A percentile compares a stretch with the other conserved stretches of the same genome.
phyloP scores from a whole-genome alignment of 2,329 filamentous ascomycete genomes.

The Cercospora sp. region DNA sequence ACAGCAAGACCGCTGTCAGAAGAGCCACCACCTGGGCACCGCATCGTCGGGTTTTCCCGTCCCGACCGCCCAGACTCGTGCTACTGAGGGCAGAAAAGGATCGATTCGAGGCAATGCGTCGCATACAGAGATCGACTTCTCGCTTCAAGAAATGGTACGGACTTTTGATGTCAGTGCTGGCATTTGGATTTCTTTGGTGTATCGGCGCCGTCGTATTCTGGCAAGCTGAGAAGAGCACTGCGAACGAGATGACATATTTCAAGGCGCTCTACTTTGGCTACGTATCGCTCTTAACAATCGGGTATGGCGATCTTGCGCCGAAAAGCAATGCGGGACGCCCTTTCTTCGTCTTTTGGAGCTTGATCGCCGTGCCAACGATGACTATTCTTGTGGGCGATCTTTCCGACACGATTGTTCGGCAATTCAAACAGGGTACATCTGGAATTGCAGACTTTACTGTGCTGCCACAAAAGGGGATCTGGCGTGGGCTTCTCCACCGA shows the following conservation, averaged over 20 bases:
- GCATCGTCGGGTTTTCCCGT: constrained; percentile 20
- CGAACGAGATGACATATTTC: constrained; percentile 67
- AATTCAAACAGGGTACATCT: constrained; percentile 64
- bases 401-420: constrained; percentile 74
- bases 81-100: constrained; percentile 56
- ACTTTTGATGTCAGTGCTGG: constrained; percentile 65
- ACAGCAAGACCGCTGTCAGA: constrained; percentile 20
- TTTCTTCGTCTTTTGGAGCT: constrained; percentile 91
- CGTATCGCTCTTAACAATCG: constrained; percentile 78
- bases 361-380: constrained; percentile 83
- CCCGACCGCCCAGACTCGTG: constrained; percentile 50
- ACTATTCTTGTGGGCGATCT: constrained; percentile 83
- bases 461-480: constrained; percentile 62
- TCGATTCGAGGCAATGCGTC: constrained; percentile 60
- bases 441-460: constrained; percentile 65
- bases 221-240: constrained; percentile 55
- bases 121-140: constrained; percentile 68
- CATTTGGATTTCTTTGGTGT: constrained; percentile 77
- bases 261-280: constrained; percentile 84
- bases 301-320: constrained; percentile 79
- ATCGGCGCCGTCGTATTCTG: constrained; percentile 77
- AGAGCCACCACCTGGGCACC: constrained; percentile 27
- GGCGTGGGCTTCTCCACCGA: constrained; percentile 52
- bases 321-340: constrained; percentile 75
- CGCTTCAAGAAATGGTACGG: constrained; percentile 72